A percentile compares a stretch with the other conserved stretches of the same genome.
Conservation (phyloP, 805 yeast species). For the Wickerhamomyces alni region DNA sequence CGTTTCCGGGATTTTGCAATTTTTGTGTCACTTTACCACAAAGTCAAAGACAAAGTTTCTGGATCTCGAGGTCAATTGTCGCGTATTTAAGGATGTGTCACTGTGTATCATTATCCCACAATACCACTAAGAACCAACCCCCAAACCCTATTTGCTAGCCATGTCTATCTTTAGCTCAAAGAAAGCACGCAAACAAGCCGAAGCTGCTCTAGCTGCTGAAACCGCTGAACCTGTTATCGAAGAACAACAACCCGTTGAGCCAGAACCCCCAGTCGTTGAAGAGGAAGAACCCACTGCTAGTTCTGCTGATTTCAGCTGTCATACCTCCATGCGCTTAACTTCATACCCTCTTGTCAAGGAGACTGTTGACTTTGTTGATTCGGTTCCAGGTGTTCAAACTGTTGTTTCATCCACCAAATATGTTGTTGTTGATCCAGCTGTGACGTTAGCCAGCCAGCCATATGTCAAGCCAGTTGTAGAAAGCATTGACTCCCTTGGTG, state of each 20-base stretch:
- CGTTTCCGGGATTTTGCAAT: too few relatives aligned
- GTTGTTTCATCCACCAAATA: constrained; percentile 28
- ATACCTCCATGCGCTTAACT: constrained; percentile 31
- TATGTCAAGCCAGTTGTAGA: constrained; percentile 38
- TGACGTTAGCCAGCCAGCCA: constrained; percentile 26
- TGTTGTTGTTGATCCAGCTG: constrained; percentile 19
- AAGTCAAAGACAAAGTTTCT: too few relatives aligned
- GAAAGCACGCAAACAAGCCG: too few relatives aligned
- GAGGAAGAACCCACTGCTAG: not conserved
- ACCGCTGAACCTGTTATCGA: not conserved
- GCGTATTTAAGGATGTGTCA: too few relatives aligned
- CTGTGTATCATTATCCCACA: too few relatives aligned
- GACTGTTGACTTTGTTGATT: constrained; percentile 28
- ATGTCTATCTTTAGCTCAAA: constrained; percentile 9
- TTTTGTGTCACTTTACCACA: not conserved
- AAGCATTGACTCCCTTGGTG: constrained; percentile 48
- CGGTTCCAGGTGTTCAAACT: constrained; percentile 32
- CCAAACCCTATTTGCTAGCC: not conserved
- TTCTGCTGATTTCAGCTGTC: not conserved
- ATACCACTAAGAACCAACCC: not conserved
- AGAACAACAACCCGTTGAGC: too few relatives aligned
- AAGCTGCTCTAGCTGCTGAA: not conserved
- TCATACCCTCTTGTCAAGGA: constrained; percentile 44
- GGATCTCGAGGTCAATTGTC: too few relatives aligned
- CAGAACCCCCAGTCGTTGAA: too few relatives aligned